Evolutionary conservation across 345 rosid species (phyloP).

Genomic region (Lepidium aucheri): DNA sequence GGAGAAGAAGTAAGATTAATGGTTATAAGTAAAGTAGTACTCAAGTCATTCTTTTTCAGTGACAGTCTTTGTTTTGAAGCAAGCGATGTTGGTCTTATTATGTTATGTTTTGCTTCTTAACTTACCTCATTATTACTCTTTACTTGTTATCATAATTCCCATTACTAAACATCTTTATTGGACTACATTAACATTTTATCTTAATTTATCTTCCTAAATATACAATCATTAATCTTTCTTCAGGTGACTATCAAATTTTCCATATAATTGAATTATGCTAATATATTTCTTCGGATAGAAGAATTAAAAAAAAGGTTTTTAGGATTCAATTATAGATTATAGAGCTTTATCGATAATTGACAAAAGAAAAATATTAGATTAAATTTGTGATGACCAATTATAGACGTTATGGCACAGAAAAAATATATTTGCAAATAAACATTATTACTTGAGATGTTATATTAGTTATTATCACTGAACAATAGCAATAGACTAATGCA

Average conservation of each 20-base stretch:
- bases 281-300: too few species aligned
- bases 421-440: too few species aligned
- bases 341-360: too few species aligned
- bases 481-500: too few species aligned
- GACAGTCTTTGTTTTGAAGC: conserved; percentile 29
- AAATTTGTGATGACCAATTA: too few species aligned
- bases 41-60: conserved; percentile 20
- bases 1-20: conserved; percentile 19
- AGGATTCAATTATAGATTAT: too few species aligned
- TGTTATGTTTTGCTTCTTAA: not conserved
- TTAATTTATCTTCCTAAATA: not conserved
- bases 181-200: not conserved
- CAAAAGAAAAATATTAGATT: too few species aligned
- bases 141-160: conserved; percentile 13
- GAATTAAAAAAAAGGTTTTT: too few species aligned
- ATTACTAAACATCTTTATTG: not conserved
- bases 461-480: too few species aligned
- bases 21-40: conserved; percentile 16
- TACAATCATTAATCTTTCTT: not conserved
- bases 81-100: conserved; percentile 29
- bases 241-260: not conserved
- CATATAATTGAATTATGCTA: too few species aligned
- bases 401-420: too few species aligned
- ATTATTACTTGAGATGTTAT: too few species aligned
- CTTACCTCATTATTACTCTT: conserved; percentile 14